Conservation (phyloP, 345 rosid species). For the Garcia nutans region DNA sequence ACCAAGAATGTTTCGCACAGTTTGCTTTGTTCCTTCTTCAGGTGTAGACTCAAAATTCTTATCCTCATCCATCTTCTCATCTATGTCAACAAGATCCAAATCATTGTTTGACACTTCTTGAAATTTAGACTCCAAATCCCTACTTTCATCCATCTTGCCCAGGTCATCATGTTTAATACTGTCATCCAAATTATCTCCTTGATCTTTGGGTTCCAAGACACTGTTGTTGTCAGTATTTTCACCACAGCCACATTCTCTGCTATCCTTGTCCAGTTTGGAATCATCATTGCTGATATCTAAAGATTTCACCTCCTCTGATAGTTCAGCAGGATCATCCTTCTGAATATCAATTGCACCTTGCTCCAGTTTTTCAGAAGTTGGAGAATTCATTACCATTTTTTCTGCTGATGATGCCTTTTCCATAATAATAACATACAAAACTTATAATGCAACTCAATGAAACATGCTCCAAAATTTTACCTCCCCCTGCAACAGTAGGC, state of each 20-base stretch:
- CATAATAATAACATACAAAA: constrained; percentile 18
- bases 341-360: constrained; percentile 19
- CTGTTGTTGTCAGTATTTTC: constrained; percentile 16
- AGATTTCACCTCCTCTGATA: constrained; percentile 29
- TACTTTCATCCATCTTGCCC: constrained; percentile 14
- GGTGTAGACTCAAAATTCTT: constrained; percentile 23
- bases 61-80: constrained; percentile 20
- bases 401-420: constrained; percentile 26
- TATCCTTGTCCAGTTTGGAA: constrained; percentile 24
- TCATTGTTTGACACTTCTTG: constrained; percentile 19
- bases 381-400: constrained; percentile 17
- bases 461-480: constrained; percentile 16
- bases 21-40: constrained; percentile 29
- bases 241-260: constrained; percentile 11
- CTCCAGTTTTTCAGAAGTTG: constrained; percentile 28
- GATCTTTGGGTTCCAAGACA: background rate
- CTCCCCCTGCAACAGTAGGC: constrained; percentile 6
- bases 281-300: constrained; percentile 22
- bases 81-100: constrained; percentile 21
- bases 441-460: constrained; percentile 18
- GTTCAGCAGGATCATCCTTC: constrained; percentile 23
- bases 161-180: constrained; percentile 3
- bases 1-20: constrained; percentile 26
- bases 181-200: constrained; percentile 7
- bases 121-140: constrained; percentile 17